These are phyloP conservation scores for Ophiobolus disseminans DNA, from an alignment of 2,329 filamentous ascomycete genomes.

Conservation along the genomic window DNA sequence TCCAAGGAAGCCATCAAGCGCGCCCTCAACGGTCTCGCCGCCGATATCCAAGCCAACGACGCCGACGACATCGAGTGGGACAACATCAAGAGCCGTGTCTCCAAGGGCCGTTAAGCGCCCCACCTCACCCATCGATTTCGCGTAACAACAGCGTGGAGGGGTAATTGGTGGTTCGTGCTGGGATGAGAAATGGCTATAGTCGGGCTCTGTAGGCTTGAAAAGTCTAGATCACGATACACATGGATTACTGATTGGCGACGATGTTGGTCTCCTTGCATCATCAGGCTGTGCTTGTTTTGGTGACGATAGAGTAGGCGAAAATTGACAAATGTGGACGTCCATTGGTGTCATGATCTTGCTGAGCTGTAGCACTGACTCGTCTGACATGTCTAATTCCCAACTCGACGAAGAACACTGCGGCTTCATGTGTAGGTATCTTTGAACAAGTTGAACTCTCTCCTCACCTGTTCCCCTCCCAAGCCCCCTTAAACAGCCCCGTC, in stretches of 20 bases:
- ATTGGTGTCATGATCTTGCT: constrained; percentile 16
- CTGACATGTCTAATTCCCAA: too few species aligned
- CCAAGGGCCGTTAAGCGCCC: constrained; percentile 57
- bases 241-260: constrained; percentile 5
- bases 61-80: constrained; percentile 81
- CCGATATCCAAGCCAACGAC: constrained; percentile 85
- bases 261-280: constrained; percentile 18
- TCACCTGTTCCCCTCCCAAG: constrained; percentile 63
- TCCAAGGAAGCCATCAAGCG: constrained; percentile 88
- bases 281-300: constrained; percentile 19
- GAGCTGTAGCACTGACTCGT: constrained; percentile 10
- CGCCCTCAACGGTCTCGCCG: constrained; percentile 75
- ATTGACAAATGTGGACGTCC: constrained; percentile 30
- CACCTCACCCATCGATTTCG: constrained; percentile 22
- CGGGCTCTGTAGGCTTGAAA: not conserved
- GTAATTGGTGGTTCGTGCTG: constrained; percentile 22
- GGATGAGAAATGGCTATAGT: constrained; percentile 26
- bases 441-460: not conserved
- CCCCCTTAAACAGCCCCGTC: constrained; percentile 70
- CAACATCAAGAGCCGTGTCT: constrained; percentile 64
- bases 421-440: not conserved
- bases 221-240: not conserved
- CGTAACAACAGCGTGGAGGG: constrained; percentile 23
- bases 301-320: constrained; percentile 28
- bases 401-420: too few species aligned